Conservation (phyloP, 2,329 filamentous ascomycete species). For the Alternaria hordeiaustralica region DNA sequence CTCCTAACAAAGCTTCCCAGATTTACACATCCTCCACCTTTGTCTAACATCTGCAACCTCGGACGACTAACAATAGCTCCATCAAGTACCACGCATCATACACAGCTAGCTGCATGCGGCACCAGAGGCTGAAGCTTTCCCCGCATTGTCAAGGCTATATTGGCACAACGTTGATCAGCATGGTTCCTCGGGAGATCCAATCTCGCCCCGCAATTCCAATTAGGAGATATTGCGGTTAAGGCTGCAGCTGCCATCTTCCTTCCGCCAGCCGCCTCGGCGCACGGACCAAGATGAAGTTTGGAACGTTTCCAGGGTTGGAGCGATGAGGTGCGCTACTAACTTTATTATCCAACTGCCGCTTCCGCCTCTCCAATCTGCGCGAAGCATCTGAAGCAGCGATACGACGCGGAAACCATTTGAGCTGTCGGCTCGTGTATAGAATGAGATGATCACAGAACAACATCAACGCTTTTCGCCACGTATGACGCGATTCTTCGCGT, state of each 20-base stretch:
- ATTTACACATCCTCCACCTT: neutral
- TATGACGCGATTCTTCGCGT: neutral
- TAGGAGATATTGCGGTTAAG: neutral
- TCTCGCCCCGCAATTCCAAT: neutral
- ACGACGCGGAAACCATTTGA: neutral
- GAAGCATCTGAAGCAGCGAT: neutral
- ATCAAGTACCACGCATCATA: neutral
- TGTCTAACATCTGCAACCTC: neutral
- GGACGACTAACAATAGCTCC: neutral
- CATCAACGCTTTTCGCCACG: neutral
- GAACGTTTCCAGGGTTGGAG: neutral
- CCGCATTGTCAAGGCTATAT: neutral
- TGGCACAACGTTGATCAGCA: neutral
- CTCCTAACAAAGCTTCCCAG: neutral
- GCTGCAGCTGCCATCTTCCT: neutral
- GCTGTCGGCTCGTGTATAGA: neutral
- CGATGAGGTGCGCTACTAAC: neutral
- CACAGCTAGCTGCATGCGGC: neutral
- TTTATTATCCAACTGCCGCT: neutral
- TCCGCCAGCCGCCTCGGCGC: neutral
- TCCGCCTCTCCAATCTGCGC: neutral
- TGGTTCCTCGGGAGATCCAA: neutral
- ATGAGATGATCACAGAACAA: neutral
- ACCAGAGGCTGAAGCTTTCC: neutral
- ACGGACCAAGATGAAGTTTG: neutral